Evolutionary conservation across 2,329 filamentous ascomycete genomes (phyloP), one percentile per base, ranked within the genome.

Genomic region (Alternaria gansuensis): DNA sequence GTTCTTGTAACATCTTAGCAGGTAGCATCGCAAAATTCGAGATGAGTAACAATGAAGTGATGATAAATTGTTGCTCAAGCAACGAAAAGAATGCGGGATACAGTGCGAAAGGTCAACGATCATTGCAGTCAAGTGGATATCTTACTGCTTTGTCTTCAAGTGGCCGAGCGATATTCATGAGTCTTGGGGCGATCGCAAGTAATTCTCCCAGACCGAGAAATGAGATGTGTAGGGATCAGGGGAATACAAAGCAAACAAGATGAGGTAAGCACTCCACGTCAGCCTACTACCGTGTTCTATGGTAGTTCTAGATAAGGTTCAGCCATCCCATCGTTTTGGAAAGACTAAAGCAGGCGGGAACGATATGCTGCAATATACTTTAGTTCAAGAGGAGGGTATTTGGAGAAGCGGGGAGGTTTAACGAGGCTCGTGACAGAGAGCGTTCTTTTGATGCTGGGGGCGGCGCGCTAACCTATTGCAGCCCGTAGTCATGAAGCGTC

Each of bases 11-110:
- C 9, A 66, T 43, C 37, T 67, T 64, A 24, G 51, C 57, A 3
- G 61, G 58, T 10, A 72, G 55, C 3, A 75, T 67, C 4, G 62
- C 71, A 41, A 65, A 72, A 60, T 74, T 73, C 24, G 72, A 69
- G 14, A 73, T 40, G 7, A 75, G 63, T 2, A 72, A 63, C 68
- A 70, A 73, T 17, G 71, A 67, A 46, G 74, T 68, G 24, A 67
- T 61, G 24, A 67, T 61, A 8, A 49, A 43, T 3, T 54, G 57
- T 40, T 68, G 52, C 37, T 71, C 71, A 8, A 75, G 49, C 3
- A 73, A 52, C 5, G 55, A 37, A 17, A 69, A 44, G 37, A 68
- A 72, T 3, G 60, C 61, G 3, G 56, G 41, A 8, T 66, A 59
- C 34, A 69, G 45, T 8, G 56, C 14, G 17, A 66, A 52, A 5